Conservation (phyloP, 768 basidiomycete species). For the Phallus indusiatus region DNA sequence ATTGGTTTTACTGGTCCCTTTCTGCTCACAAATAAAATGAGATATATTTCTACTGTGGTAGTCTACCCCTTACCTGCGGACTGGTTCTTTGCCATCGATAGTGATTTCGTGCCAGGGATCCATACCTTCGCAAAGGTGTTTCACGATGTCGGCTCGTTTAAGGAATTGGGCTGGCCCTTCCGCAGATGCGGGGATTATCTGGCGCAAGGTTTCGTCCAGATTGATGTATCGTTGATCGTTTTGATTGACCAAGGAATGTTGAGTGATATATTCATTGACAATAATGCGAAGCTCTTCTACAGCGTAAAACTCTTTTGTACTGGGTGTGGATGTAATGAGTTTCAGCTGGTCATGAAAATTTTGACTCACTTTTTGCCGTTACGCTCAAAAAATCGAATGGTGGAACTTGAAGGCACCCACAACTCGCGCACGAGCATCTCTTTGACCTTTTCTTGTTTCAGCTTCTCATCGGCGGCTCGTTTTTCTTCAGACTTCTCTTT, state of each 20-base stretch:
- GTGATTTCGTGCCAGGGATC: slow-evolving; percentile 65
- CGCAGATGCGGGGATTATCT: slow-evolving; percentile 23
- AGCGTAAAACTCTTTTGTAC: slow-evolving; percentile 45
- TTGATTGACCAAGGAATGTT: slow-evolving; percentile 53
- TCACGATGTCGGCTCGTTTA: slow-evolving; percentile 55
- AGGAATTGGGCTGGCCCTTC: slow-evolving; percentile 37
- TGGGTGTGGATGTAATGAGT: slow-evolving; percentile 18
- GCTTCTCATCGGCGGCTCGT: no score
- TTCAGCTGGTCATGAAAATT: not conserved
- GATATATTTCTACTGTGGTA: not conserved
- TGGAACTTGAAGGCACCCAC: slow-evolving; percentile 52
- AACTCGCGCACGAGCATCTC: slow-evolving; percentile 56
- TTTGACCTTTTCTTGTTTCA: slow-evolving; percentile 29
- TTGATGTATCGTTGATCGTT: slow-evolving; percentile 63
- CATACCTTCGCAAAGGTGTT: slow-evolving; percentile 53
- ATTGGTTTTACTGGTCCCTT: slow-evolving; percentile 72
- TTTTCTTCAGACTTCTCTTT: slow-evolving; percentile 49
- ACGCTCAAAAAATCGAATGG: not conserved
- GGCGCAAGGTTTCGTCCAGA: slow-evolving; percentile 22
- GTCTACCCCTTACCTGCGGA: slow-evolving; percentile 43
- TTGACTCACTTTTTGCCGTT: not conserved
- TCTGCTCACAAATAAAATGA: slow-evolving; percentile 27
- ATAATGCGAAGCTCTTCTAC: slow-evolving; percentile 44
- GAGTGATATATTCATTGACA: slow-evolving; percentile 54
- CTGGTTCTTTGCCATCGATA: slow-evolving; percentile 42